Base-by-base conservation (phyloP, 2,329 filamentous ascomycete species). In the Stemphylium beticola region DNA sequence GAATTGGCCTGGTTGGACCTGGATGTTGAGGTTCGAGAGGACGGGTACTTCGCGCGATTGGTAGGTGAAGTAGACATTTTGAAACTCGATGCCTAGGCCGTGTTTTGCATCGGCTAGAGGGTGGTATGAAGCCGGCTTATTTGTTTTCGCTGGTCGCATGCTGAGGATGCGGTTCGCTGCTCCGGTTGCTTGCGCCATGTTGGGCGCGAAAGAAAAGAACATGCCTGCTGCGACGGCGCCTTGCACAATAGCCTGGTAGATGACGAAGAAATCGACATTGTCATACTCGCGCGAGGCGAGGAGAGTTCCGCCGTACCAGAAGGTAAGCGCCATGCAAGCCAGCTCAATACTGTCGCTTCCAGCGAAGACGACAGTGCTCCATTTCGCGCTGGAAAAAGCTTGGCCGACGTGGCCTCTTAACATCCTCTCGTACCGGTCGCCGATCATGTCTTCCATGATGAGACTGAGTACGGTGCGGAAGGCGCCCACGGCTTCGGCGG, bases 31-130 rank as follows among this genome's bases (percentile, higher is more conserved):
- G 55, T 79, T 74, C 26, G 71, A 73, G 8, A 79, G 69, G 7
- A 77, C 75, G 11, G 92, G 91, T 60, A 96, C 91, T 0, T 91
- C 89, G 1, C 93, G 86, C 0, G 91, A 96, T 0, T 93, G 92
- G 73, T 98, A 99, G 40, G 91, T 85, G 83, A 97, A 98, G 75
- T 95, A 90, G 3, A 98, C 93, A 62, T 96, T 89, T 14, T 89
- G 86, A 81, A 99, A 97, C 71, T 98, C 93, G 58, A 99, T 85
- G 10, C 67, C 55, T 7, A 68, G 62, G 17, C 69, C 65, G 14
- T 53, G 43, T 9, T 57, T 24, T 7, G 58, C 37, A 11, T 55
- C 36, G 29, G 20, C 18, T 9, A 68, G 20, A n/a, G 60, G 34
- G 2, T 57, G 32, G 44, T 65, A 67, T 10, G 51, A 45, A 0